Evolutionary conservation across 116 monocot species (phyloP).

Genomic region (Phalaenopsis hybrid): DNA sequence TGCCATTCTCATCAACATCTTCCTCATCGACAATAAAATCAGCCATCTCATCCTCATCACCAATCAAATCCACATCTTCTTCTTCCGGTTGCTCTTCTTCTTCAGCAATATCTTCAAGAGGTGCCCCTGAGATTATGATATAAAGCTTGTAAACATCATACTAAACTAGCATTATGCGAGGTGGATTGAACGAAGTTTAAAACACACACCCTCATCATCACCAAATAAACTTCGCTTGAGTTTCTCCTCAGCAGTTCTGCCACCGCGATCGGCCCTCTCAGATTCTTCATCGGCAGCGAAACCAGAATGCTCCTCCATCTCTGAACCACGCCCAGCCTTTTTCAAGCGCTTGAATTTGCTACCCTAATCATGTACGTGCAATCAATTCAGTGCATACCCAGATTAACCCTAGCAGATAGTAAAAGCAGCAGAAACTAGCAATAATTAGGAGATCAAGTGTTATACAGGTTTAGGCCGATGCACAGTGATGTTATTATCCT

Average conservation of each 20-base stretch:
- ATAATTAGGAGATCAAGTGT: background rate
- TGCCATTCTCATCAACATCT: slow-evolving; percentile 83
- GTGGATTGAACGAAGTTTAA: background rate
- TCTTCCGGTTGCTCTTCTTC: slow-evolving; percentile 79
- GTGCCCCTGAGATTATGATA: slow-evolving; percentile 29
- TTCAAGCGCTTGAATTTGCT: slow-evolving; percentile 85
- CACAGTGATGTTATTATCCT: slow-evolving; percentile 90
- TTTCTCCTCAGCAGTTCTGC: slow-evolving; percentile 76
- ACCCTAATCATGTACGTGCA: slow-evolving; percentile 28
- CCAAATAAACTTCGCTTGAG: slow-evolving; percentile 87
- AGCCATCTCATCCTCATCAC: slow-evolving; percentile 93
- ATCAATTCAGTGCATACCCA: background rate
- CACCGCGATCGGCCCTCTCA: slow-evolving; percentile 37
- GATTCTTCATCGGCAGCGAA: slow-evolving; percentile 82
- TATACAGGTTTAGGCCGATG: slow-evolving; percentile 61
- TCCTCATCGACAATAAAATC: slow-evolving; percentile 98
- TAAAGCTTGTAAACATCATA: background rate
- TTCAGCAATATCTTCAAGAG: slow-evolving; percentile 85
- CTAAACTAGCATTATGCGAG: background rate
- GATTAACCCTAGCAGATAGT: background rate
- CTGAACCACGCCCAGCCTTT: slow-evolving; percentile 78
- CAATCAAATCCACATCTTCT: slow-evolving; percentile 64
- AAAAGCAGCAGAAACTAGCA: background rate
- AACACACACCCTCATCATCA: slow-evolving; percentile 71
- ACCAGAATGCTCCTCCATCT: slow-evolving; percentile 43